phyloP scores from a whole-genome alignment of 768 basidiomycete species.

The Suillus lakei region DNA sequence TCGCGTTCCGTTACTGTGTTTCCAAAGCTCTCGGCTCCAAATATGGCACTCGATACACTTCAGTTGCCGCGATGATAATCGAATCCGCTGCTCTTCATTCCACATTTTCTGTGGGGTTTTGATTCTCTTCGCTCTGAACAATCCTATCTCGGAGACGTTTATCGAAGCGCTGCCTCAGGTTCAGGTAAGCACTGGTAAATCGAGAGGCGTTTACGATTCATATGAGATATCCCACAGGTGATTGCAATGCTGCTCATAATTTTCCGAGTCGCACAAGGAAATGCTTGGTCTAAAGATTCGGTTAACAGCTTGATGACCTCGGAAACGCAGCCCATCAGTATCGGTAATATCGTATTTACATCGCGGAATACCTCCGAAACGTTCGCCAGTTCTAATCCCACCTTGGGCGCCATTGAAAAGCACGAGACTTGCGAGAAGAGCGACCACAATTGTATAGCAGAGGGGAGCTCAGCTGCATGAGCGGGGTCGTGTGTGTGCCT shows the following conservation, averaged over 20 bases:
- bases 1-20: conserved; percentile 21
- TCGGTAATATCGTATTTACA: too few species aligned
- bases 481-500: too few species aligned
- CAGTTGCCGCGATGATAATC: conserved; percentile 38
- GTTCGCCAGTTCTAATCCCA: too few species aligned
- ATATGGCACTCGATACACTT: conserved; percentile 32
- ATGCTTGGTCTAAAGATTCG: conserved; percentile 24
- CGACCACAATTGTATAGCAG: too few species aligned
- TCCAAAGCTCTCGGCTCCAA: conserved; percentile 23
- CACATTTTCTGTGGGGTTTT: conserved; percentile 34
- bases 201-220: background rate
- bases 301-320: background rate
- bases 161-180: conserved; percentile 32
- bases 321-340: background rate
- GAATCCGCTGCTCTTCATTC: conserved; percentile 40
- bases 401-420: too few species aligned
- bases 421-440: too few species aligned
- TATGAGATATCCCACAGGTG: conserved; percentile 15
- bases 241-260: conserved; percentile 37
- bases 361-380: too few species aligned
- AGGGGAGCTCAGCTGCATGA: too few species aligned
- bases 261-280: conserved; percentile 33
- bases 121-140: conserved; percentile 25
- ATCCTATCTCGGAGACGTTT: conserved; percentile 32
- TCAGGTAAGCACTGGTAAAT: conserved; percentile 24